These are phyloP conservation scores for Lactarius sanguifluus DNA, from an alignment of 768 basidiomycete genomes.

Conservation along the genomic window DNA sequence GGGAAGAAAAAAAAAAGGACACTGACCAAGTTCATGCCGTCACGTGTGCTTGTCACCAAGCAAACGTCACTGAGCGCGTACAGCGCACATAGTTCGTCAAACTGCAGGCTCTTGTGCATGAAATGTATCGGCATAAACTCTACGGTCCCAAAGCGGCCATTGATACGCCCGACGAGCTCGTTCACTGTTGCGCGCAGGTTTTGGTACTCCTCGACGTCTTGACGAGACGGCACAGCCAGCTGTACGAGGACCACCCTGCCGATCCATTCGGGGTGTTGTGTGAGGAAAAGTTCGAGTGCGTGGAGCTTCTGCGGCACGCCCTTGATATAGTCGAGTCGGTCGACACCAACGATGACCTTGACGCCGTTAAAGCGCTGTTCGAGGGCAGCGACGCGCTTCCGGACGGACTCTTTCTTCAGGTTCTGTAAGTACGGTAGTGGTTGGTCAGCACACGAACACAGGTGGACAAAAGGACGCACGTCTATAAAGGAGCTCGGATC, in stretches of 20 bases:
- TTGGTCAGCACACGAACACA: slow-evolving; percentile 15
- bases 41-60: slow-evolving; percentile 90
- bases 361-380: slow-evolving; percentile 91
- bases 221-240: slow-evolving; percentile 94
- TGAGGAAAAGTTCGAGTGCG: slow-evolving; percentile 93
- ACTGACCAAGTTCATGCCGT: slow-evolving; percentile 97
- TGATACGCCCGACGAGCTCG: slow-evolving; percentile 97
- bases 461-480: slow-evolving; percentile 40
- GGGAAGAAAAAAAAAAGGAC: slow-evolving; percentile 27
- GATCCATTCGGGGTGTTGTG: slow-evolving; percentile 98
- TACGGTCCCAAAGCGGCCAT: slow-evolving; percentile 97
- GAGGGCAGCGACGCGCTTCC: slow-evolving; percentile 73
- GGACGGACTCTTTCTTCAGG: slow-evolving; percentile 75
- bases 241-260: slow-evolving; percentile 98
- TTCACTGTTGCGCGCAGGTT: slow-evolving; percentile 94
- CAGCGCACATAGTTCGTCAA: slow-evolving; percentile 96
- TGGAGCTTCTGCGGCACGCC: slow-evolving; percentile 98
- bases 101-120: slow-evolving; percentile 92
- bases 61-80: slow-evolving; percentile 97
- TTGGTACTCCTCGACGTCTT: slow-evolving; percentile 99
- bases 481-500: slow-evolving; percentile 91
- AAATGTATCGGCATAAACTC: slow-evolving; percentile 99
- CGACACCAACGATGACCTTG: slow-evolving; percentile 98
- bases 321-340: slow-evolving; percentile 99
- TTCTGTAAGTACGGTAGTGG: slow-evolving; percentile 48